Evolutionary conservation across 1,284 basidiomycete genomes (phyloP).

Genomic region (Microbotryum saponariae): DNA sequence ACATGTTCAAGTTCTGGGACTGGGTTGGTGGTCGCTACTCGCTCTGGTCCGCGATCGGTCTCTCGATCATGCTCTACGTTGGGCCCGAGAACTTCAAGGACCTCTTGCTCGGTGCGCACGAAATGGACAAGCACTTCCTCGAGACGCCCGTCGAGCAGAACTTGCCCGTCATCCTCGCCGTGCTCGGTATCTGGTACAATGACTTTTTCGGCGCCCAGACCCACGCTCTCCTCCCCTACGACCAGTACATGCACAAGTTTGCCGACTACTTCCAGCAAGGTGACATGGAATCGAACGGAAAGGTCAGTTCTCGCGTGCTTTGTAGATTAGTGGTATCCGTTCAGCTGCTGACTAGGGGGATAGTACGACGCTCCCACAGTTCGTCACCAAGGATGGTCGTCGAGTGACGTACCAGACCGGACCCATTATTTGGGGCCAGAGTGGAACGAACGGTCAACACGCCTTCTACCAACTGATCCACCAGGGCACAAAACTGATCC

Average conservation of each 20-base stretch:
- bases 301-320: constrained; percentile 40
- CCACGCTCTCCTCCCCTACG: constrained; percentile 89
- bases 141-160: constrained; percentile 81
- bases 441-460: constrained; percentile 94
- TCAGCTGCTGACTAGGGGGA: neutral
- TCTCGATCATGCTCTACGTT: constrained; percentile 85
- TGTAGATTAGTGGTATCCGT: neutral
- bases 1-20: constrained; percentile 99
- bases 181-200: constrained; percentile 97
- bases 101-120: constrained; percentile 84
- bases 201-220: constrained; percentile 96
- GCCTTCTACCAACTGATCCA: constrained; percentile 78
- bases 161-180: constrained; percentile 80
- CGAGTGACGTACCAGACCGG: constrained; percentile 95
- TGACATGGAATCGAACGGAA: constrained; percentile 99
- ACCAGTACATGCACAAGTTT: constrained; percentile 98
- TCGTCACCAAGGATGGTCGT: constrained; percentile 83
- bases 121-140: constrained; percentile 95
- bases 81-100: constrained; percentile 92
- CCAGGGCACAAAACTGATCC: constrained; percentile 39
- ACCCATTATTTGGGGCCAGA: constrained; percentile 98
- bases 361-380: constrained; percentile 39
- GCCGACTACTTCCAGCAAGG: constrained; percentile 99
- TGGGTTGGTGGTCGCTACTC: constrained; percentile 99
- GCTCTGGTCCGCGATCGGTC: constrained; percentile 94